Conservation (phyloP, 2,329 filamentous ascomycete genomes). For the Pezicula carpinea region DNA sequence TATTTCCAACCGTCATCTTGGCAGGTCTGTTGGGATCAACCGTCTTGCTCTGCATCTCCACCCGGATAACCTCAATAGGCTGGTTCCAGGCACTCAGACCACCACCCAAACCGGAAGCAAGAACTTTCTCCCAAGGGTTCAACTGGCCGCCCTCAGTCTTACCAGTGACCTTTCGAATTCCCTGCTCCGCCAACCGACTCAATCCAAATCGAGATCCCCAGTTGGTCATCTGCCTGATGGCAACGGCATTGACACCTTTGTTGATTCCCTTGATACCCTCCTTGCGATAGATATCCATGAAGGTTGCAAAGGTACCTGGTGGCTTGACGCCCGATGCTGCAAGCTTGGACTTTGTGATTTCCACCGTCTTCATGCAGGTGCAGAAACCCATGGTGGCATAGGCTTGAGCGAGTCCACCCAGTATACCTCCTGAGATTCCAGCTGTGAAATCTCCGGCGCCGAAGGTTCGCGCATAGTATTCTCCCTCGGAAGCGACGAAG, state of each 20-base stretch:
- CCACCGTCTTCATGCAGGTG: conserved; percentile 99
- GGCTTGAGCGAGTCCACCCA: conserved; percentile 91
- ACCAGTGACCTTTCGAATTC: conserved; percentile 72
- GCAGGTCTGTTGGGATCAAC: conserved; percentile 96
- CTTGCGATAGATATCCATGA: conserved; percentile 93
- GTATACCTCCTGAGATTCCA: conserved; percentile 88
- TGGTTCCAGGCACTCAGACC: conserved; percentile 98
- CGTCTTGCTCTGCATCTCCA: conserved; percentile 99
- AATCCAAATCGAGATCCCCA: conserved; percentile 97
- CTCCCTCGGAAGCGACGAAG: conserved; percentile 97
- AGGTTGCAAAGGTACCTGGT: conserved; percentile 87
- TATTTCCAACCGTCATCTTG: conserved; percentile 96
- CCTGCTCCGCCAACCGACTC: conserved; percentile 82
- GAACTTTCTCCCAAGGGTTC: conserved; percentile 76
- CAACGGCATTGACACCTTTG: conserved; percentile 96
- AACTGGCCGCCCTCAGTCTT: conserved; percentile 82
- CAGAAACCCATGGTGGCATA: conserved; percentile 99
- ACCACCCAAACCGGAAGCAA: conserved; percentile 82
- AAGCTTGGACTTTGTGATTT: conserved; percentile 98
- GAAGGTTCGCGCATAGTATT: conserved; percentile 81
- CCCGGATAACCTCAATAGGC: conserved; percentile 98
- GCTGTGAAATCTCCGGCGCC: conserved; percentile 83
- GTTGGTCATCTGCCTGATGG: conserved; percentile 98
- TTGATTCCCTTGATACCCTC: conserved; percentile 97
- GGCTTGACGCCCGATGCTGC: conserved; percentile 78